Conservation (phyloP, 176 grass and related monocot species). For the Triticum urartu region DNA sequence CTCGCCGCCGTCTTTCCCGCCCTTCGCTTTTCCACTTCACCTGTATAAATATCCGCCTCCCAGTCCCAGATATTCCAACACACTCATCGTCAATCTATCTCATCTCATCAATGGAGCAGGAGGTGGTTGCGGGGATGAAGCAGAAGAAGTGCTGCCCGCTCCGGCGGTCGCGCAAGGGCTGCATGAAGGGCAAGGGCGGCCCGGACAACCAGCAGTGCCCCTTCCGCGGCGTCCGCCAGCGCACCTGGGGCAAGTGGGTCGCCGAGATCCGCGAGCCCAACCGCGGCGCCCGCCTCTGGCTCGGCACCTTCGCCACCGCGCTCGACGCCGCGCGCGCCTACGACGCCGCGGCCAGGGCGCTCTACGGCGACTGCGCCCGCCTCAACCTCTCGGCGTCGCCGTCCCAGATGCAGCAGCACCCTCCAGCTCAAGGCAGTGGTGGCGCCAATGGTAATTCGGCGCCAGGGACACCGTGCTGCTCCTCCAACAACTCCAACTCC, state of each 20-base stretch:
- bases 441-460: neutral
- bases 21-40: neutral
- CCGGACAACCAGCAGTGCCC: conserved; percentile 84
- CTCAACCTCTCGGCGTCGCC: conserved; percentile 45
- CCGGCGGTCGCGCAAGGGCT: conserved; percentile 73
- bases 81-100: neutral
- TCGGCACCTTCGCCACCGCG: conserved; percentile 67
- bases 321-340: conserved; percentile 63
- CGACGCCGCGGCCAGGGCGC: conserved; percentile 48
- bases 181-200: conserved; percentile 97
- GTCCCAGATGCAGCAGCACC: neutral
- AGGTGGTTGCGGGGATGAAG: conserved; percentile 4
- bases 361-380: conserved; percentile 70
- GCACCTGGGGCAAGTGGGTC: conserved; percentile 91
- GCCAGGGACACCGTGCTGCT: conserved; percentile 28
- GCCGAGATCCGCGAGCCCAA: conserved; percentile 94
- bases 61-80: neutral
- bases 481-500: conserved; percentile 25
- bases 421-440: no score
- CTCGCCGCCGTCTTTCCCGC: neutral
- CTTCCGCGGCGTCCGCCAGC: conserved; percentile 82
- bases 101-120: neutral
- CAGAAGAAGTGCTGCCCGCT: conserved; percentile 72
- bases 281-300: conserved; percentile 79
- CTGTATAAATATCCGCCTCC: neutral